Percentiles rank a stretch among this genome's conserved stretches.
Conservation (phyloP, 2,329 filamentous ascomycete genomes). For the Paramyrothecium sp. region DNA sequence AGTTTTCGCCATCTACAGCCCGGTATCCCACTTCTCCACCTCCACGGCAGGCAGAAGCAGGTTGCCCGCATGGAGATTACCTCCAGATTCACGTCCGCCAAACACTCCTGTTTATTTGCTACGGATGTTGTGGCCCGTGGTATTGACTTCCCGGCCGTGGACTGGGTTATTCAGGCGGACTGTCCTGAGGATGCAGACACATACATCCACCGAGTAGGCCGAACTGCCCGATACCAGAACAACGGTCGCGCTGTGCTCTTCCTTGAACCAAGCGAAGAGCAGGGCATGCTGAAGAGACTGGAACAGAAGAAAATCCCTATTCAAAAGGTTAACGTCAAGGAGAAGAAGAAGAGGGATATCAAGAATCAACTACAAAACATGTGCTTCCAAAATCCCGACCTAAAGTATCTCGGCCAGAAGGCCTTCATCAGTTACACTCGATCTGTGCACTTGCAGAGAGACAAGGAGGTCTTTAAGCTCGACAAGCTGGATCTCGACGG, state of each 20-base stretch:
- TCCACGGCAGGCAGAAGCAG: constrained; percentile 94
- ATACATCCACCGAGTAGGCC: constrained; percentile 93
- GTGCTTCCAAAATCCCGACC: constrained; percentile 90
- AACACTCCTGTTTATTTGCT: constrained; percentile 85
- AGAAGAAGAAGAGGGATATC: constrained; percentile 87
- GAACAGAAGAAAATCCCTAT: constrained; percentile 90
- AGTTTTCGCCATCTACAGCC: constrained; percentile 90
- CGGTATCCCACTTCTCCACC: constrained; percentile 86
- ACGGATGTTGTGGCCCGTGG: constrained; percentile 94
- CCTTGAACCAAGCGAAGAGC: constrained; percentile 87
- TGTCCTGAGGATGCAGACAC: constrained; percentile 96
- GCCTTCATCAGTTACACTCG: constrained; percentile 89
- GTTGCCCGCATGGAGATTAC: constrained; percentile 85
- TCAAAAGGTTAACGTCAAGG: constrained; percentile 79
- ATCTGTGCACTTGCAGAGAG: constrained; percentile 82
- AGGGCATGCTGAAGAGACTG: constrained; percentile 82
- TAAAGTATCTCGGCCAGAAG: constrained; percentile 95
- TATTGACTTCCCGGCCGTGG: constrained; percentile 92
- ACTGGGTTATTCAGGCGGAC: constrained; percentile 99
- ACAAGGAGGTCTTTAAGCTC: constrained; percentile 88
- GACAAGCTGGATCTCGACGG: constrained; percentile 81
- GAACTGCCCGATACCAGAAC: constrained; percentile 90
- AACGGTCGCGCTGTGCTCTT: constrained; percentile 87
- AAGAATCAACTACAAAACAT: constrained; percentile 85
- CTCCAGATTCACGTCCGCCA: constrained; percentile 74